Evolutionary conservation across 2,329 filamentous ascomycete species (phyloP).

Genomic region (Beauveria australis): DNA sequence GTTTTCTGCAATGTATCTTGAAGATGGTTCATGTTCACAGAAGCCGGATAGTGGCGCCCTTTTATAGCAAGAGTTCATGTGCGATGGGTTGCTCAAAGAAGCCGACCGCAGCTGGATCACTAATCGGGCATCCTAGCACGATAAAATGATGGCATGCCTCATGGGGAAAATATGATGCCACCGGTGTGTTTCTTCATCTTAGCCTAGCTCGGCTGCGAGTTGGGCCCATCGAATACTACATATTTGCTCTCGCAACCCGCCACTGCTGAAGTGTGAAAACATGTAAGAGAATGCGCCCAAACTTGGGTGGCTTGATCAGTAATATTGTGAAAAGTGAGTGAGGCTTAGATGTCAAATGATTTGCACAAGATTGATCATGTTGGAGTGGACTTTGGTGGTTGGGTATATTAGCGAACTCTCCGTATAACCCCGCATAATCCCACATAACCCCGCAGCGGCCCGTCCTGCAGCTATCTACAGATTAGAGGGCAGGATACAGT

Average conservation of each 20-base stretch:
- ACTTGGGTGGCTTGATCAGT: not conserved
- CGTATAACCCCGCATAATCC: constrained; percentile 8
- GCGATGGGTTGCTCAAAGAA: not conserved
- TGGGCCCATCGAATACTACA: not conserved
- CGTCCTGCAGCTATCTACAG: no score
- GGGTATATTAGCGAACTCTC: not conserved
- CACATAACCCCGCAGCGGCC: not conserved
- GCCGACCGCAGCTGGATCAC: not conserved
- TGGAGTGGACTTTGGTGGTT: not conserved
- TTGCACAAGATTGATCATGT: not conserved
- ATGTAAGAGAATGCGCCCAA: not conserved
- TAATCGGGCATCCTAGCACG: not conserved
- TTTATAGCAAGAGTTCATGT: not conserved
- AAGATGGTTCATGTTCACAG: not conserved
- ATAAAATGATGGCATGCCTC: not conserved
- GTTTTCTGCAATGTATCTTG: not conserved
- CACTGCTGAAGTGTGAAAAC: not conserved
- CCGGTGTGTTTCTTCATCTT: not conserved
- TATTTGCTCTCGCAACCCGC: not conserved
- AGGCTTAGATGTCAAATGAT: not conserved
- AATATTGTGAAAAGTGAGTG: not conserved
- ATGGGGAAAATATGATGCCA: not conserved
- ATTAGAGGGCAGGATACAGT: not conserved
- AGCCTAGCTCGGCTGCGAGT: not conserved
- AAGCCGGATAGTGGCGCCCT: not conserved